phyloP scores from a whole-genome alignment of 2,329 filamentous ascomycete genomes.

The Claviceps pusilla region DNA sequence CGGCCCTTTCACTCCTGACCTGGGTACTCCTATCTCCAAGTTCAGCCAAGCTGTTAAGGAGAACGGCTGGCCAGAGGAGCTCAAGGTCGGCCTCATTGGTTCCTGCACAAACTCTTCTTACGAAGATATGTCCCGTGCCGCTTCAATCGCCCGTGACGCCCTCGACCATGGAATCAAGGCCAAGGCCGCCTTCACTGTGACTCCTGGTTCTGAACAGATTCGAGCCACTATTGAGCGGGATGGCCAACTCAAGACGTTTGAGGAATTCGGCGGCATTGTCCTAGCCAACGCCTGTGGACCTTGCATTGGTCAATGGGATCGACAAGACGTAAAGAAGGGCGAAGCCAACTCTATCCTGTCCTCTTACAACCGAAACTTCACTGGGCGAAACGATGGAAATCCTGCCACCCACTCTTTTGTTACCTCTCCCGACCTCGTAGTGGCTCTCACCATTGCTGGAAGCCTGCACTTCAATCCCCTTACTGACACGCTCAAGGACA shows the following conservation, averaged over 20 bases:
- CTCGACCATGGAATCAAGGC: constrained; percentile 86
- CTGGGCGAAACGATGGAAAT: constrained; percentile 91
- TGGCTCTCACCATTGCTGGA: constrained; percentile 72
- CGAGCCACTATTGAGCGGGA: constrained; percentile 83
- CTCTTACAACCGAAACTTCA: constrained; percentile 99
- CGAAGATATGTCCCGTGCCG: constrained; percentile 85
- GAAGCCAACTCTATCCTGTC: constrained; percentile 93
- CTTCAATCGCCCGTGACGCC: constrained; percentile 81
- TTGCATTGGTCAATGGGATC: constrained; percentile 92
- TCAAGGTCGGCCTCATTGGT: constrained; percentile 93
- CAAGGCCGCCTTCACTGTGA: constrained; percentile 86
- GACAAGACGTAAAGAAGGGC: constrained; percentile 85
- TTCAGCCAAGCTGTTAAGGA: constrained; percentile 88
- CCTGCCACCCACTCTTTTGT: constrained; percentile 89
- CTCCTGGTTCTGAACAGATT: constrained; percentile 93
- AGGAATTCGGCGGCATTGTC: constrained; percentile 89
- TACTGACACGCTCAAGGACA: constrained; percentile 81
- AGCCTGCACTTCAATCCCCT: constrained; percentile 88
- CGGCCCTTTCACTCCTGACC: constrained; percentile 94
- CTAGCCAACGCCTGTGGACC: constrained; percentile 90
- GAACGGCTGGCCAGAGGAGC: constrained; percentile 90
- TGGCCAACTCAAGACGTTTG: constrained; percentile 83
- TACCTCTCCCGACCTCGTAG: constrained; percentile 76
- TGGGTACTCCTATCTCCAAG: constrained; percentile 94
- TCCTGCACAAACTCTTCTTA: constrained; percentile 89